Conservation (phyloP, 2,329 filamentous ascomycete genomes). For the Ophiostoma triangulosporum region DNA sequence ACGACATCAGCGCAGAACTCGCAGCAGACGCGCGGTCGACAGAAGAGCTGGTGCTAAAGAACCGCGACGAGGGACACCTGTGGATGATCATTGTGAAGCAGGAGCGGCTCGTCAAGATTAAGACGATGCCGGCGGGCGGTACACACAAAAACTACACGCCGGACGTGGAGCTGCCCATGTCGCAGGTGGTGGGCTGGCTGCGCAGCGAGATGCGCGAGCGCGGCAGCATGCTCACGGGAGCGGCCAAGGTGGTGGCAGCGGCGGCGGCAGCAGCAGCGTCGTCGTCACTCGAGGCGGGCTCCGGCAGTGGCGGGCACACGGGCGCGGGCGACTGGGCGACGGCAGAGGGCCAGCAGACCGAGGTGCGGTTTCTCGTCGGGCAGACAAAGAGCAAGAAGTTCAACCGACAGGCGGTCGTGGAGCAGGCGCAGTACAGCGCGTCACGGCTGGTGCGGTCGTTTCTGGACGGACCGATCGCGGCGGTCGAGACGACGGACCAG, state of each 20-base stretch:
- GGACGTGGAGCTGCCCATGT: conserved; percentile 61
- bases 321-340: conserved; percentile 3
- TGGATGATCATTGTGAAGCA: conserved; percentile 87
- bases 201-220: conserved; percentile 64
- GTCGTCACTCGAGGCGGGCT: conserved; percentile 17
- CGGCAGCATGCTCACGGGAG: conserved; percentile 10
- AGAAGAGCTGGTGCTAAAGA: conserved; percentile 65
- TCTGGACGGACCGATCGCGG: conserved; percentile 65
- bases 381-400: conserved; percentile 83
- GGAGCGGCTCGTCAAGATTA: conserved; percentile 60
- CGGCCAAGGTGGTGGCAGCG: conserved; percentile 10
- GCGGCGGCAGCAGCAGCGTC: conserved; percentile 13
- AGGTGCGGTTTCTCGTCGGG: conserved; percentile 73
- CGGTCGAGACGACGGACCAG: conserved; percentile 77
- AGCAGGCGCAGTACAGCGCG: conserved; percentile 52
- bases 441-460: conserved; percentile 56
- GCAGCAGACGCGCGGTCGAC: conserved; percentile 65
- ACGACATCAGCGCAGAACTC: conserved; percentile 79
- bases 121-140: conserved; percentile 41
- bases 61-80: conserved; percentile 63
- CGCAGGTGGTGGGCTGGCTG: conserved; percentile 67
- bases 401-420: conserved; percentile 74
- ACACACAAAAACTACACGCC: conserved; percentile 50
- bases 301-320: conserved; percentile 13
- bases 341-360: conserved; percentile 31